Percentiles rank a stretch among this genome's conserved stretches.
Conservation (phyloP, 495 filamentous ascomycete species). For the Cladorrhinum samala region DNA sequence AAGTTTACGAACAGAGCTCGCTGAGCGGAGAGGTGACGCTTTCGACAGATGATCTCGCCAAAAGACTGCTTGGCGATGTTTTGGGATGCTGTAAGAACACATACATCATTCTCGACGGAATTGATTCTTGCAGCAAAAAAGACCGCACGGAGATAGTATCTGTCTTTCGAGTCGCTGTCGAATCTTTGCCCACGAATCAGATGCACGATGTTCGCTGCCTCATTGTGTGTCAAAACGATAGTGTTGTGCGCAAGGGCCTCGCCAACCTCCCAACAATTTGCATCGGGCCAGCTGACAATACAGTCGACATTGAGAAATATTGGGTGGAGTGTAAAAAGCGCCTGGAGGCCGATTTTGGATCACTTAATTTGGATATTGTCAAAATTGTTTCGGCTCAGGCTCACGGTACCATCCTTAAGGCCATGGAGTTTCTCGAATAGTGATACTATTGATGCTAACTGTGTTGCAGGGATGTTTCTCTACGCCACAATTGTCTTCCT, state of each 20-base stretch:
- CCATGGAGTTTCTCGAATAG: too few species aligned
- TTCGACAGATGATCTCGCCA: not conserved
- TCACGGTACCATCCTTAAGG: not conserved
- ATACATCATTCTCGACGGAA: not conserved
- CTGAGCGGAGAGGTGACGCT: not conserved
- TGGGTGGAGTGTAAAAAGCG: not conserved
- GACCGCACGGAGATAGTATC: not conserved
- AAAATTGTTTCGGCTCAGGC: not conserved
- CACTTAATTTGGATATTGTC: not conserved
- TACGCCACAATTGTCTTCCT: not conserved
- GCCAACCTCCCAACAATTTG: not conserved
- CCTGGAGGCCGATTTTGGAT: not conserved
- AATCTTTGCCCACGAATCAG: not conserved
- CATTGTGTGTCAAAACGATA: not conserved
- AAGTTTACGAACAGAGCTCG: not conserved
- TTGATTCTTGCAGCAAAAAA: not conserved
- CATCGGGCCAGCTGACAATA: not conserved
- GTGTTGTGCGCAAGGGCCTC: not conserved
- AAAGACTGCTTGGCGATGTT: not conserved
- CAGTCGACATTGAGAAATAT: not conserved
- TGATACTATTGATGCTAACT: not conserved
- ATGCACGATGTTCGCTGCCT: not conserved
- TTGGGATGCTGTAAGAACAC: not conserved
- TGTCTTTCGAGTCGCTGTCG: not conserved
- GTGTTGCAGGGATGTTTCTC: not conserved